Base-by-base conservation (phyloP, 164 flowering plant genomes). In the Platanus orientalis region DNA sequence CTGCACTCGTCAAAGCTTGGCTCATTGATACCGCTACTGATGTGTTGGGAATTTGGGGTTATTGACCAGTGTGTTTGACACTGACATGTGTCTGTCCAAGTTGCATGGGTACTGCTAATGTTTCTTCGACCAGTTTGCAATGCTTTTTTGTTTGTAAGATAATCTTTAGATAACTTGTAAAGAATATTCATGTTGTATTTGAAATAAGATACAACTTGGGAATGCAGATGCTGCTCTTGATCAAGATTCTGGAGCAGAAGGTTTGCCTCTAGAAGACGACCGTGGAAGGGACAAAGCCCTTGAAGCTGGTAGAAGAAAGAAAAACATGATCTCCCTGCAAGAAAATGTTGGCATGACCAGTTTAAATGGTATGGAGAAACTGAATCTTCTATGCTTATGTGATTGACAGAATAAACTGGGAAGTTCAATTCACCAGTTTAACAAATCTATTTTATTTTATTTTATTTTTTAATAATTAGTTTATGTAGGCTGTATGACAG, bases 211-310 rank as follows among this genome's bases (percentile, higher is more conserved):
- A n/a, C 19, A 29, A 57, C 17, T 42, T 65, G 28, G 54, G 23
- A 57, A 36, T 49, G 50, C 68, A 74, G 71, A 63, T 70, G 58
- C 62, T 54, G 47, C 59, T 55, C 54, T 56, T 52, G 71, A 63
- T 60, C n/a, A n/a, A n/a, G 66, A 63, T 55, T 47, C 65, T 58
- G 63, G 66, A 42, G 25, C 57, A 29, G 77, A 61, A 19, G 54
- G 54, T 40, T 21, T 62, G 39, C 55, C 56, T 32, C 59, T 28
- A 14, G 71, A 63, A 58, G 71, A 66, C 63, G 71, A 48, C 24
- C 58, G 20, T 45, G 69, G 54, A 70, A 59, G 20, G 49, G 59
- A 55, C 29, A 64, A 56, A 42, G 50, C 39, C 32, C 45, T 32
- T 66, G 70, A 54, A 45, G 24, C 39, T 24, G 30, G 44, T 60